Evolutionary conservation across 192 early-diverging fungal species (phyloP), one percentile per base, ranked within the genome.

Genomic region (Backusella luteola): DNA sequence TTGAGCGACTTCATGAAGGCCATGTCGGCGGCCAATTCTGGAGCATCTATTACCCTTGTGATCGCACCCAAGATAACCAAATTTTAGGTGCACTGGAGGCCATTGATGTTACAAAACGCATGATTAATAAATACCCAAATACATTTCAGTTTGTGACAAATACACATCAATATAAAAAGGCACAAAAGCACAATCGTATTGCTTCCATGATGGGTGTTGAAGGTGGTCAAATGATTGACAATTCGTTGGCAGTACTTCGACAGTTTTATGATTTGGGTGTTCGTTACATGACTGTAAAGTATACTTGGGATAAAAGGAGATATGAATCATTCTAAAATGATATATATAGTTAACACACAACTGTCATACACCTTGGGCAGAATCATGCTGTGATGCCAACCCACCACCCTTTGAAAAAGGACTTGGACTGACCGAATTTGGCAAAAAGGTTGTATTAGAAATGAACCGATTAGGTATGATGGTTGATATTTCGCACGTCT

Each of bases 381-480:
- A 76, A 59, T 85, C 85, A 15, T 77, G 73, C 67, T 81, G 75
- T 36, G 77, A 87, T 77, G 84, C 89, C n/a, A 83, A 81, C 42
- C 83, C 85, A 6, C 86, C 84, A 66, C 69, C 79, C 4, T 77
- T 69, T 49, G 73, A 72, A 41, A 53, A 84, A 77, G 67, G 67
- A 81, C 26, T 85, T 67, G 90, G 91, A 2, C 78, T 92, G 34
- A 87, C 89, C 1, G 52, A 34, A 6, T 90, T 87, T 76, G 91
- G 91, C 0, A 71, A 79, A 32, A 68, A 73, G 34, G 81, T 91
- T 19, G 78, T 91, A 8, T 26, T 38, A 6, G 91, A 92, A 77
- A 91, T 91, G 91, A 92, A 92, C 78, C 74, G 90, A 3, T 49
- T 92, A 32, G 91, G 91, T 17, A 90, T 92, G 91, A 77, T 91